These are phyloP conservation scores for Pyrus betulifolia DNA, from an alignment of 306 rosid genomes.

Conservation along the genomic window DNA sequence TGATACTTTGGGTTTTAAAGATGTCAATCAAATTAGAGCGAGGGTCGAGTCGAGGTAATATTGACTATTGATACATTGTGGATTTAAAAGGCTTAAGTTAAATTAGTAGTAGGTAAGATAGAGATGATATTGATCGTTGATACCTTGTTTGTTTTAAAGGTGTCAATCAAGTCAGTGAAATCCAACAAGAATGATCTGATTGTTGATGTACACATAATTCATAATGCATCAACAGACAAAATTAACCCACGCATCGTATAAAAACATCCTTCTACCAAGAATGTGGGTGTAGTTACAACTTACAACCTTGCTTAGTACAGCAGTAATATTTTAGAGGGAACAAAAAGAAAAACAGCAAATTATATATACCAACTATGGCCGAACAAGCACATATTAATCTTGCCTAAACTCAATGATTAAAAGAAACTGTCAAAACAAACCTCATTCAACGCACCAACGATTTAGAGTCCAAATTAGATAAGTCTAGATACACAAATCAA, in stretches of 20 bases:
- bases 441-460: background rate
- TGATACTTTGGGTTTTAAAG: background rate
- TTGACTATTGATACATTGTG: background rate
- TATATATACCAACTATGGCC: background rate
- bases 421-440: background rate
- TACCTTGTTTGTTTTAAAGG: background rate
- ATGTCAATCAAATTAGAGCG: background rate
- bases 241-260: no score
- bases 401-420: background rate
- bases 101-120: background rate
- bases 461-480: background rate
- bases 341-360: background rate
- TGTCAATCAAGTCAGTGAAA: background rate
- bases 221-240: background rate
- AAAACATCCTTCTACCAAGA: background rate
- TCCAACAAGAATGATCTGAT: background rate
- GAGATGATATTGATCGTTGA: background rate
- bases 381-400: constrained; percentile 2
- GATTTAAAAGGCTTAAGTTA: background rate
- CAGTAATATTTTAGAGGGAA: background rate
- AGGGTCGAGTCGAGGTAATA: background rate
- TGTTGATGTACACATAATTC: no score
- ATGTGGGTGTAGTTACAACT: background rate
- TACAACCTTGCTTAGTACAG: background rate
- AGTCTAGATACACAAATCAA: constrained; percentile 28